Evolutionary conservation across 441 rosid species (phyloP).

Genomic region (Mallotus repandus): DNA sequence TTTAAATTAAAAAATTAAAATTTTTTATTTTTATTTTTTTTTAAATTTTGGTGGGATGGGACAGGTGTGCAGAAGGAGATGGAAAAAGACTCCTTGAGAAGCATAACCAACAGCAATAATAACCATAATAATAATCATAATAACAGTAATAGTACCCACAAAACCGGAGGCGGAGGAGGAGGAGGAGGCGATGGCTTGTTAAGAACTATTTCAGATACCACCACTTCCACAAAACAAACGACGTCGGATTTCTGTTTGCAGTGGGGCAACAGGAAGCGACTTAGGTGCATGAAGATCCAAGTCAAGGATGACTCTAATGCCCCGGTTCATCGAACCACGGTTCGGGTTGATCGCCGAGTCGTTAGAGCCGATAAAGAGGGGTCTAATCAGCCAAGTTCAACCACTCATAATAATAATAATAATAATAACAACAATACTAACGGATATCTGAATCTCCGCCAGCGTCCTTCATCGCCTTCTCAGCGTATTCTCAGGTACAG

Average conservation of each 20-base stretch:
- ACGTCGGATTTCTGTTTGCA: conserved; percentile 56
- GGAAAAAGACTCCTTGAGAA: conserved; percentile 46
- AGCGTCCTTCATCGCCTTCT: conserved; percentile 48
- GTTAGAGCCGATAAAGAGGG: conserved; percentile 45
- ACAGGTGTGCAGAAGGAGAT: conserved; percentile 40
- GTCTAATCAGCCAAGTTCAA: conserved; percentile 32
- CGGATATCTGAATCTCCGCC: conserved; percentile 54
- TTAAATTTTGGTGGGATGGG: conserved; percentile 26
- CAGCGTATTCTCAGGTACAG: conserved; percentile 63
- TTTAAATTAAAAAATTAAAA: background rate
- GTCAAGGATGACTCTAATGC: conserved; percentile 44
- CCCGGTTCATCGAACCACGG: conserved; percentile 43
- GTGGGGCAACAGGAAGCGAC: conserved; percentile 75
- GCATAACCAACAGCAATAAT: conserved; percentile 25
- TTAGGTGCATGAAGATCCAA: conserved; percentile 66
- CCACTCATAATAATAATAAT: background rate
- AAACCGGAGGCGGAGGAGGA: conserved; percentile 28
- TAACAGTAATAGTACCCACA: conserved; percentile 27
- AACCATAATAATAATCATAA: background rate
- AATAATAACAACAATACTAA: background rate
- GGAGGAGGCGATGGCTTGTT: conserved; percentile 30
- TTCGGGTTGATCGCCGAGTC: conserved; percentile 53
- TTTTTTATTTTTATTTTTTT: background rate
- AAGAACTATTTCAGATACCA: conserved; percentile 39
- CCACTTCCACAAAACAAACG: conserved; percentile 35